Conservation (phyloP, 805 yeast genomes). For the Phaffomyces thermotolerans region DNA sequence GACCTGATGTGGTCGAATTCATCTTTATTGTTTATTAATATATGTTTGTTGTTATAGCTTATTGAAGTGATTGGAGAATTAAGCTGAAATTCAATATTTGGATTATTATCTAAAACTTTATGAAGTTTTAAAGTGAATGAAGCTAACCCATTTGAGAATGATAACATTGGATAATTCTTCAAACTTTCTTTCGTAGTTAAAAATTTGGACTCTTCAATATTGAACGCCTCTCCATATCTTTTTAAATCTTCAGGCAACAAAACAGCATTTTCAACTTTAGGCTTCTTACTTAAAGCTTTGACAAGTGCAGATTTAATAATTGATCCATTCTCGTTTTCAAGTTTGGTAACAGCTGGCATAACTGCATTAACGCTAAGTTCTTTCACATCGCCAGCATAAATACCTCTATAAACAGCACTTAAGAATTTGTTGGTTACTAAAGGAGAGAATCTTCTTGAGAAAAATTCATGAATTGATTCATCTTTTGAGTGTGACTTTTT, state of each 20-base stretch:
- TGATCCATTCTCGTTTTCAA: constrained; percentile 58
- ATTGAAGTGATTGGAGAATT: constrained; percentile 19
- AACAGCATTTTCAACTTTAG: background rate
- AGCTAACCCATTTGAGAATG: constrained; percentile 50
- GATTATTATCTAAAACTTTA: constrained; percentile 27
- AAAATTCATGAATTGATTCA: constrained; percentile 64
- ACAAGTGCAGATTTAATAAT: constrained; percentile 39
- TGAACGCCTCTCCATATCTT: constrained; percentile 33
- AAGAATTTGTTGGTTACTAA: constrained; percentile 45
- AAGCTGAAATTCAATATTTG: constrained; percentile 36
- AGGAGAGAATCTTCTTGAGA: constrained; percentile 63
- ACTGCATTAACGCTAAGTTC: constrained; percentile 60
- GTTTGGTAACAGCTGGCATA: constrained; percentile 44
- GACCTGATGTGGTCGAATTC: constrained; percentile 51
- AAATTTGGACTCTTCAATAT: constrained; percentile 33
- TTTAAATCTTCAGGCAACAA: constrained; percentile 25
- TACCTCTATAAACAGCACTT: constrained; percentile 83
- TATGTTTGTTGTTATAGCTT: background rate
- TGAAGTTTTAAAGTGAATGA: constrained; percentile 40
- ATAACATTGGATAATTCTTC: constrained; percentile 54
- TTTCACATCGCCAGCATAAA: constrained; percentile 79
- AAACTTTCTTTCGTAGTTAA: constrained; percentile 29
- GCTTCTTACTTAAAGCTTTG: constrained; percentile 11
- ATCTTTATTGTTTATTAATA: constrained; percentile 3
- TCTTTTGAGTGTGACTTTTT: constrained; percentile 34